A percentile compares a stretch with the other conserved stretches of the same genome.
Conservation (phyloP, 495 filamentous ascomycete species). For the Podospora fimiseda region DNA sequence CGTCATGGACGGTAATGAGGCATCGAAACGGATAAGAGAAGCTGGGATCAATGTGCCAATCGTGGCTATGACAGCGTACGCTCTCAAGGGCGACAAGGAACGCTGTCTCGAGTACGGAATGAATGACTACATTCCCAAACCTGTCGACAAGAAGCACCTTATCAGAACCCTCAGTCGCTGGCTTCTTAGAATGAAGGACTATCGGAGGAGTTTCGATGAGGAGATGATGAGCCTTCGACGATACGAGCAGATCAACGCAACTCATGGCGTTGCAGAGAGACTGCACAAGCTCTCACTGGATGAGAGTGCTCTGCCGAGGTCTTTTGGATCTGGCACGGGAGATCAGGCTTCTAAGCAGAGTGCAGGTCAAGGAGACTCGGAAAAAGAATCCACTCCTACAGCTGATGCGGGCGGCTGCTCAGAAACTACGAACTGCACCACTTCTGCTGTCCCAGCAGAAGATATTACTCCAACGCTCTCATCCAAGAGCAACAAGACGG, state of each 20-base stretch:
- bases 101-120: constrained; percentile 54
- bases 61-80: constrained; percentile 59
- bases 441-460: background rate
- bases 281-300: background rate
- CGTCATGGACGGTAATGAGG: constrained; percentile 39
- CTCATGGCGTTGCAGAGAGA: background rate
- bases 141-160: constrained; percentile 42
- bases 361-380: background rate
- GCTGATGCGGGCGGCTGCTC: background rate
- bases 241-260: background rate
- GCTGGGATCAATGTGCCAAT: constrained; percentile 46
- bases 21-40: constrained; percentile 32
- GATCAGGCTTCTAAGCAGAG: background rate
- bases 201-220: constrained; percentile 8
- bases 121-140: constrained; percentile 58
- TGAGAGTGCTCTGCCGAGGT: background rate
- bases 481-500: too few relatives aligned
- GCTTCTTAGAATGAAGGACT: constrained; percentile 16
- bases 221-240: background rate
- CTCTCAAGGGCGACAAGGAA: constrained; percentile 54
- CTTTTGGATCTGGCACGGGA: background rate
- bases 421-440: background rate
- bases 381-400: background rate
- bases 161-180: constrained; percentile 40
- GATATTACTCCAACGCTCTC: background rate